Conservation (phyloP, 306 rosid genomes). For the Corylus americana region DNA sequence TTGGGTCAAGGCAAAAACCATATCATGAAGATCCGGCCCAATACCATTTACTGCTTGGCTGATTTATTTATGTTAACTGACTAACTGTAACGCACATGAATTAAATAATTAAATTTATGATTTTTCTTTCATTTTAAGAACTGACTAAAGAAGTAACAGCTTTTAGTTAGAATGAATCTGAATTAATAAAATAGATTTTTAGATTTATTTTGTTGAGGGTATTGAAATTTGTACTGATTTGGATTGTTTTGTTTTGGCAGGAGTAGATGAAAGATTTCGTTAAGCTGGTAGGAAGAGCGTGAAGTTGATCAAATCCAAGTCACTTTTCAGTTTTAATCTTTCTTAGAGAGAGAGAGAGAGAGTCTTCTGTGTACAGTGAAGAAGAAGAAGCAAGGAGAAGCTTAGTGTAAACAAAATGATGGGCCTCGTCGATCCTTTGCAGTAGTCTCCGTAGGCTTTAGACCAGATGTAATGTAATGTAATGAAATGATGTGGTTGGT, state of each 20-base stretch:
- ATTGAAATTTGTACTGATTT: background rate
- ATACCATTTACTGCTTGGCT: too few species aligned
- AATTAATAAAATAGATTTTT: too few species aligned
- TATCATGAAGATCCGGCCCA: too few species aligned
- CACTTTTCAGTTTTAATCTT: background rate
- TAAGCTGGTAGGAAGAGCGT: background rate
- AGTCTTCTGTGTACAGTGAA: background rate
- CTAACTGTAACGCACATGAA: too few species aligned
- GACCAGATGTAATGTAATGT: background rate
- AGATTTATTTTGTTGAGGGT: background rate
- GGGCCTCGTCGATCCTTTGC: background rate
- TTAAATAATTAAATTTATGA: too few species aligned
- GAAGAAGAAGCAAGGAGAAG: too few species aligned
- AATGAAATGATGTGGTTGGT: background rate
- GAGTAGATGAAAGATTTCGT: too few species aligned
- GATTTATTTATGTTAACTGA: too few species aligned
- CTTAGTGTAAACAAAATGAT: background rate
- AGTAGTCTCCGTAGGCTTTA: background rate
- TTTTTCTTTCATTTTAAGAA: too few species aligned
- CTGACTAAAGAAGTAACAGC: too few species aligned
- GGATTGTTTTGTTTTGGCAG: background rate
- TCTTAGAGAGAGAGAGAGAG: background rate
- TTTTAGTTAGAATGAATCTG: too few species aligned
- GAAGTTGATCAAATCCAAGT: background rate
- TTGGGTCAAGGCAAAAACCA: too few species aligned